These are phyloP conservation scores for Neonectria faginata DNA, from an alignment of 2,329 filamentous ascomycete species.

Conservation along the genomic window DNA sequence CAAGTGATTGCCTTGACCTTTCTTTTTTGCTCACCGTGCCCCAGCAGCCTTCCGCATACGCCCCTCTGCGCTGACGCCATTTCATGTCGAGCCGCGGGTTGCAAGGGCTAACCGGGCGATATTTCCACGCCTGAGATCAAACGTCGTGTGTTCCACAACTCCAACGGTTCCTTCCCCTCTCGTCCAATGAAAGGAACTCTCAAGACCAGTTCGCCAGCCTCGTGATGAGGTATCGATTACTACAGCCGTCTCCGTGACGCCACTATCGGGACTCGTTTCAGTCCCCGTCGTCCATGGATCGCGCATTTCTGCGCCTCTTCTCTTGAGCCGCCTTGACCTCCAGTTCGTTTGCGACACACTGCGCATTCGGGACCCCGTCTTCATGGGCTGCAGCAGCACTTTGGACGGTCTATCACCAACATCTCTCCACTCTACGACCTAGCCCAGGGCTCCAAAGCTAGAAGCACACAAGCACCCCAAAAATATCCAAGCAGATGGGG, in stretches of 20 bases:
- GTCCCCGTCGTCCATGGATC: neutral
- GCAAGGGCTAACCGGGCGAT: neutral
- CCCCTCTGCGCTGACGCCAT: slow-evolving; percentile 36
- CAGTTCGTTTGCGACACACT: slow-evolving; percentile 20
- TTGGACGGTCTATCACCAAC: slow-evolving; percentile 23
- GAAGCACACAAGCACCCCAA: neutral
- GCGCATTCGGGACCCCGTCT: slow-evolving; percentile 10
- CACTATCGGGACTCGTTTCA: slow-evolving; percentile 32
- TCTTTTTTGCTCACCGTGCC: slow-evolving; percentile 36
- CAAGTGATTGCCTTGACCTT: slow-evolving; percentile 26
- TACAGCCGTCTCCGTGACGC: slow-evolving; percentile 20
- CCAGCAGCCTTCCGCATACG: slow-evolving; percentile 12
- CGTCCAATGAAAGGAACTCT: slow-evolving; percentile 9
- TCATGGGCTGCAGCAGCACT: slow-evolving; percentile 4
- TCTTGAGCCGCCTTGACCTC: slow-evolving; percentile 27
- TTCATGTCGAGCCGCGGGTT: slow-evolving; percentile 10
- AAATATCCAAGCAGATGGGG: neutral
- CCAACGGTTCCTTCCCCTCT: neutral
- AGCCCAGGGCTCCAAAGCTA: slow-evolving; percentile 9
- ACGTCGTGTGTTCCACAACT: neutral
- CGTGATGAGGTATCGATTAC: slow-evolving; percentile 21
- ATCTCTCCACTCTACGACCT: slow-evolving; percentile 21
- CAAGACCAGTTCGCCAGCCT: slow-evolving; percentile 2
- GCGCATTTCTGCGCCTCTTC: slow-evolving; percentile 15
- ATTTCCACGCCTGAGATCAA: slow-evolving; percentile 8